Percentiles rank a stretch among this genome's conserved stretches.
Conservation (phyloP, 1,139 yeast species). For the Hanseniaspora gamundiae region DNA sequence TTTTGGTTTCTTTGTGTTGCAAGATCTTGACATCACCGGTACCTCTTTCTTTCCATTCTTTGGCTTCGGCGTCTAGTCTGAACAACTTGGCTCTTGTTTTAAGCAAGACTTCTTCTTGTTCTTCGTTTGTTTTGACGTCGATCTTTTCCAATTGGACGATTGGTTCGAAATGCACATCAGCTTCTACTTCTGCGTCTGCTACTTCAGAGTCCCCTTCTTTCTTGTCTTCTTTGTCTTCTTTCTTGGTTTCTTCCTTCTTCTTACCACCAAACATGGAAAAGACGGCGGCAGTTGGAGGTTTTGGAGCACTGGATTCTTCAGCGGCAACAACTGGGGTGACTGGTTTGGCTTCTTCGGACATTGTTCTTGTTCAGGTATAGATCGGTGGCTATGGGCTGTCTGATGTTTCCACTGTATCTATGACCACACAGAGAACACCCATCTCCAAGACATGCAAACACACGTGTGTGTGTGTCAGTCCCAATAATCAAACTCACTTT, state of each 20-base stretch:
- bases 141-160: constrained; percentile 89
- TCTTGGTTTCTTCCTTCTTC: constrained; percentile 20
- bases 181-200: constrained; percentile 75
- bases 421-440: too few species aligned
- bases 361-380: neutral
- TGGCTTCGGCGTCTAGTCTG: constrained; percentile 68
- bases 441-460: too few species aligned
- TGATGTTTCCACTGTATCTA: too few species aligned
- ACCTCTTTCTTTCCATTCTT: constrained; percentile 99
- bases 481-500: too few species aligned
- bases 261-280: constrained; percentile 87
- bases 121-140: constrained; percentile 94
- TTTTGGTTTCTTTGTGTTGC: constrained; percentile 69
- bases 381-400: neutral
- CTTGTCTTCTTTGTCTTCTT: constrained; percentile 26
- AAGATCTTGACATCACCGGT: constrained; percentile 96
- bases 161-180: constrained; percentile 95
- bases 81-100: constrained; percentile 92
- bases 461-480: too few species aligned
- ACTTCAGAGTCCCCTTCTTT: constrained; percentile 28
- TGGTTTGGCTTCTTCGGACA: constrained; percentile 1
- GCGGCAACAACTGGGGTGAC: constrained; percentile 2
- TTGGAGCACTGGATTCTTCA: constrained; percentile 18
- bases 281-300: constrained; percentile 62
- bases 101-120: constrained; percentile 78